Conservation (phyloP, 2,329 filamentous ascomycete genomes). For the Graphilbum ipis-grandicollis region DNA sequence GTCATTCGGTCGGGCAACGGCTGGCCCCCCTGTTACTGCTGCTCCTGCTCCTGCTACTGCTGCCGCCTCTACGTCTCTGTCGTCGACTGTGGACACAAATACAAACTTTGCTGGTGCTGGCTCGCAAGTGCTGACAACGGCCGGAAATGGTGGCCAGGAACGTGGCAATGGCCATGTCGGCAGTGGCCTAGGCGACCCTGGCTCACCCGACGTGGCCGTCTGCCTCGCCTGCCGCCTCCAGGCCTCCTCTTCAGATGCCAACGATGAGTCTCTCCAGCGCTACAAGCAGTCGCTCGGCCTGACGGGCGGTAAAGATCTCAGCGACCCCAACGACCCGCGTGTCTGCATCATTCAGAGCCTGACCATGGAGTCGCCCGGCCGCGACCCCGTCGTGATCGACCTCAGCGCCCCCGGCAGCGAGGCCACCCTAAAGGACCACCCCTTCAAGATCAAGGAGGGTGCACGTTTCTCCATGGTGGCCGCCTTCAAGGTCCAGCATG, state of each 20-base stretch:
- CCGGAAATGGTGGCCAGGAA: constrained; percentile 2
- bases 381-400: constrained; percentile 75
- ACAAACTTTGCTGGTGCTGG: not conserved
- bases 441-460: constrained; percentile 96
- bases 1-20: no score
- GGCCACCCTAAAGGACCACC: constrained; percentile 66
- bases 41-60: not conserved
- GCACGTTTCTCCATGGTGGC: constrained; percentile 88
- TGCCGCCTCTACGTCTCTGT: not conserved
- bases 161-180: not conserved
- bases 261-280: constrained; percentile 87
- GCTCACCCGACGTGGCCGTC: no score
- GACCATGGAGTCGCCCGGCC: constrained; percentile 70
- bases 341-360: constrained; percentile 89
- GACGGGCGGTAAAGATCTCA: constrained; percentile 52
- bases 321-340: constrained; percentile 65
- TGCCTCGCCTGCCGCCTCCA: not conserved
- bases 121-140: constrained; percentile 1
- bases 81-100: not conserved
- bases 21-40: not conserved
- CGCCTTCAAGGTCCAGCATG: constrained; percentile 88
- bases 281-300: constrained; percentile 97
- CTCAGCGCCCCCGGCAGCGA: constrained; percentile 59
- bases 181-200: no score
- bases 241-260: constrained; percentile 26